Evolutionary conservation across 2,329 filamentous ascomycete species (phyloP).

Genomic region (Rhynchosporium agropyri): DNA sequence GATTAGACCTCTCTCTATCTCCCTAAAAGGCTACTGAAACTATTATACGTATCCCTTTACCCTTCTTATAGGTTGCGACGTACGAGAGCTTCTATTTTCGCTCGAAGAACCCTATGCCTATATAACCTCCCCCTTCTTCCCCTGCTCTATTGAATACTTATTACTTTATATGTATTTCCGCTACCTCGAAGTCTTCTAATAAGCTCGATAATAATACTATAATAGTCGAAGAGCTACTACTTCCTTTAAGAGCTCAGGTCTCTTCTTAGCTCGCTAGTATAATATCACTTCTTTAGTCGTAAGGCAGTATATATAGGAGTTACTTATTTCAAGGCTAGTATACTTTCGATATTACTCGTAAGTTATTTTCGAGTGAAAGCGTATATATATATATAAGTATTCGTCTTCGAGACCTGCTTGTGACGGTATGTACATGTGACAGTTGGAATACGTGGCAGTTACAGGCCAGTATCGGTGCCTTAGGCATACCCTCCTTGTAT

Average conservation of each 20-base stretch:
- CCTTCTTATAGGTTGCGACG: slow-evolving; percentile 23
- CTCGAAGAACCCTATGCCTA: neutral
- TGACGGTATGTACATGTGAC: too few relatives aligned
- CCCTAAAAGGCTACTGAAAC: slow-evolving; percentile 26
- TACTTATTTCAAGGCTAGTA: too few relatives aligned
- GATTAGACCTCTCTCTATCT: slow-evolving; percentile 15
- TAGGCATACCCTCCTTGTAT: too few relatives aligned
- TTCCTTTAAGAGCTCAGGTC: neutral
- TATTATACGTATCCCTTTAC: slow-evolving; percentile 26
- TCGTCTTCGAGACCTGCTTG: too few relatives aligned
- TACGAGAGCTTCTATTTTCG: neutral
- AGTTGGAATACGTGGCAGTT: too few relatives aligned
- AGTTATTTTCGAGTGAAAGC: too few relatives aligned
- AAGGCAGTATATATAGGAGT: neutral
- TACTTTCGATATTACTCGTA: too few relatives aligned
- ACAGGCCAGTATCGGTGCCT: too few relatives aligned
- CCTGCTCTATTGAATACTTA: slow-evolving; percentile 27
- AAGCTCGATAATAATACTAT: slow-evolving; percentile 5
- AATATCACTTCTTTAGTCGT: neutral
- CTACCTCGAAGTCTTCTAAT: slow-evolving; percentile 17
- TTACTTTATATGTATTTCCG: slow-evolving; percentile 26
- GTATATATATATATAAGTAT: too few relatives aligned
- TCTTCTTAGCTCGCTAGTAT: neutral
- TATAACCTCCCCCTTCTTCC: slow-evolving; percentile 14
- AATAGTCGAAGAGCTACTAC: neutral